Evolutionary conservation across 352 stramenopile species (phyloP), one percentile per base, ranked within the genome.

Genomic region (Phytopythium boreale): DNA sequence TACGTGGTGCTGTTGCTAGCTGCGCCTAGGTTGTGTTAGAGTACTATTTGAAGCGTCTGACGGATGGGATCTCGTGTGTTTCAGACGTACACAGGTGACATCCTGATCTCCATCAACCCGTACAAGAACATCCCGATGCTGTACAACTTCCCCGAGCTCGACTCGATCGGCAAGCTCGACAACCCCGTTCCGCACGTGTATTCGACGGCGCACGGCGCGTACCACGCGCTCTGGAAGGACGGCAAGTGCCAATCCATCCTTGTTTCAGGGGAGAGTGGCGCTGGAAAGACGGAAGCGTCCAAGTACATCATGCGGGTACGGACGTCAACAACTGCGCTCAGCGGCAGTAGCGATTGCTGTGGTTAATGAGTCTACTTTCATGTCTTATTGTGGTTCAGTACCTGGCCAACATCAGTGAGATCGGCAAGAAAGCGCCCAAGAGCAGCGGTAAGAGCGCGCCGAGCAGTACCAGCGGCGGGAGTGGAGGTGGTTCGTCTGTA

Each of bases 91-190:
- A 97, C 92, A 41, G 92, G 92, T 29, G 94, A 98, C 62, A 97
- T 98, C 22, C 75, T 98, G 44, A 98, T 98, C 76, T 97, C 91
- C 41, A 96, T 98, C 63, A 98, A 98, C 73, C 95, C 95, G 59
- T 98, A 98, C 88, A 98, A 98, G 83, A 93, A 93, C 72, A 95
- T 97, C 58, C 84, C 88, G 56, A 89, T 95, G 77, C 77, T 97
- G 24, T 97, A 97, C 76, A 95, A 95, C 72, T 92, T 96, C 52
- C 87, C 87, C 6, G 88, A 96, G 58, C 72, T 96, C n/a, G 86
- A 92, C 61, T 92, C 83, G 19, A 89, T 95, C 61, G 84, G 80
- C 27, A 95, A 94, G 63, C 70, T 93, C 24, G 85, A 96, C 55
- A 94, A 96, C 62, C 86, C 83, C 3, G 76, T 92, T 62, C 88